A percentile compares a stretch with the other conserved stretches of the same genome.
These are phyloP conservation scores for Medicago ruthenica DNA, from an alignment of 306 rosid genomes.

Conservation along the genomic window DNA sequence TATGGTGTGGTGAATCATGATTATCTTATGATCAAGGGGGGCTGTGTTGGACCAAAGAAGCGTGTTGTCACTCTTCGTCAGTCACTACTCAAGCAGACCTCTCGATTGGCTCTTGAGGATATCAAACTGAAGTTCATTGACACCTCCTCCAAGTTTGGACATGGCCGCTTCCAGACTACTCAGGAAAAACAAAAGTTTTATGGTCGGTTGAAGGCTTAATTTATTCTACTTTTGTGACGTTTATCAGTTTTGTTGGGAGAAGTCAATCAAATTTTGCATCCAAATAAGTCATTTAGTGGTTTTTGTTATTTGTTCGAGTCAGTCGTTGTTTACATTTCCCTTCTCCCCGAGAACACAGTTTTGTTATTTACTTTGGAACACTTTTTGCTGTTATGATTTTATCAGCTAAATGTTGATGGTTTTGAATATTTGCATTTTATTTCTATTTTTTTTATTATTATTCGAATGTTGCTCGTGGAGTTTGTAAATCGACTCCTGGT, in stretches of 20 bases:
- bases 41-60: constrained; percentile 80
- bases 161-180: constrained; percentile 79
- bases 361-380: not conserved
- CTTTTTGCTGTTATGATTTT: not conserved
- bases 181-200: constrained; percentile 75
- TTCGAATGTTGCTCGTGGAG: no score
- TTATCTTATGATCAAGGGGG: constrained; percentile 66
- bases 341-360: not conserved
- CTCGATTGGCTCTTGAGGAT: constrained; percentile 72
- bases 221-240: not conserved
- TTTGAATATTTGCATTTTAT: not conserved
- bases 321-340: not conserved
- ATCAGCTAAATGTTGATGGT: not conserved
- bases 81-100: constrained; percentile 74
- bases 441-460: not conserved
- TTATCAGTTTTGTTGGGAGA: not conserved
- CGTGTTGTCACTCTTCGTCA: constrained; percentile 77
- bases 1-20: constrained; percentile 74
- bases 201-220: constrained; percentile 67
- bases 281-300: not conserved
- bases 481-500: no score
- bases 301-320: not conserved
- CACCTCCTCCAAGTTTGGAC: constrained; percentile 85
- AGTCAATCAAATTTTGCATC: not conserved
- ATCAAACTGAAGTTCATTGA: constrained; percentile 77